These are phyloP conservation scores for Tetrapisispora taiwanensis DNA, from an alignment of 805 yeast species.

Conservation along the genomic window DNA sequence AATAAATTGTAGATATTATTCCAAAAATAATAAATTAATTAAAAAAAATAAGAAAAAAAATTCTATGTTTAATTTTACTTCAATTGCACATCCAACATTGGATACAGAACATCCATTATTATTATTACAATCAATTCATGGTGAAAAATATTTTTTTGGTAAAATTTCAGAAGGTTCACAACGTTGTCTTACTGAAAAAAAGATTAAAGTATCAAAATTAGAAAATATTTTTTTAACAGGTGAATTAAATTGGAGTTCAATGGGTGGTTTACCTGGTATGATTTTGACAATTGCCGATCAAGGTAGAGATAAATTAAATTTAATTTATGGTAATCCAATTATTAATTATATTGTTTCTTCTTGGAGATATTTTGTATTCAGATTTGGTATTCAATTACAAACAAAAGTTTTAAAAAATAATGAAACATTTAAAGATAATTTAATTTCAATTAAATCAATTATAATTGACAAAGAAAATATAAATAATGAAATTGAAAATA, in stretches of 20 bases:
- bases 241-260: slow-evolving; percentile 57
- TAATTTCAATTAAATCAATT: slow-evolving; percentile 33
- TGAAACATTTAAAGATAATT: slow-evolving; percentile 26
- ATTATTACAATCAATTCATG: slow-evolving; percentile 34
- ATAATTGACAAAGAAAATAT: slow-evolving; percentile 3
- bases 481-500: background rate
- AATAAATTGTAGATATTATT: background rate
- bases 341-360: slow-evolving; percentile 54
- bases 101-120: slow-evolving; percentile 52
- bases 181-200: slow-evolving; percentile 54
- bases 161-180: slow-evolving; percentile 81
- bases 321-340: slow-evolving; percentile 42
- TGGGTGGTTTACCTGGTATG: slow-evolving; percentile 90
- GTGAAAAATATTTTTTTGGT: slow-evolving; percentile 55
- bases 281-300: slow-evolving; percentile 75
- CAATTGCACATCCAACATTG: slow-evolving; percentile 50
- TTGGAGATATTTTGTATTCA: slow-evolving; percentile 80
- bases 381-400: slow-evolving; percentile 53
- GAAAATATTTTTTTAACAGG: slow-evolving; percentile 72
- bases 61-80: slow-evolving; percentile 40
- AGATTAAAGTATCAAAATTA: slow-evolving; percentile 46
- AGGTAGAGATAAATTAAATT: slow-evolving; percentile 46
- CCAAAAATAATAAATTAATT: background rate
- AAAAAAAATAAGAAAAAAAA: background rate
- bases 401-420: slow-evolving; percentile 20